These are phyloP conservation scores for Aspergillus pseudoterreus DNA, from an alignment of 2,329 filamentous ascomycete species.

Conservation along the genomic window DNA sequence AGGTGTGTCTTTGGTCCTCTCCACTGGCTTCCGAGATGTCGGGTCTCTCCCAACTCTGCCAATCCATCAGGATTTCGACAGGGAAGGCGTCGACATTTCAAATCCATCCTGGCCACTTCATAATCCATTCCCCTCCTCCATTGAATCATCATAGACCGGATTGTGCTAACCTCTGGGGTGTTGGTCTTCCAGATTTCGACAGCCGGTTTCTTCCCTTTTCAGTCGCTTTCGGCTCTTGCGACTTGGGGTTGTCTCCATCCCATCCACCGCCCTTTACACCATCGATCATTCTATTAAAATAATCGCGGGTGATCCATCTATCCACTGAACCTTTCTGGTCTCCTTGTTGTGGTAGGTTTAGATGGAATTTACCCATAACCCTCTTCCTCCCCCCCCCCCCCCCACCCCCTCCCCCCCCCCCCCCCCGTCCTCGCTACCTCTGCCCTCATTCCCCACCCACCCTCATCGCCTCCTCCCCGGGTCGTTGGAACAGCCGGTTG, in stretches of 20 bases:
- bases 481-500: slow-evolving; percentile 31
- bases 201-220: slow-evolving; percentile 24
- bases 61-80: slow-evolving; percentile 28
- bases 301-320: slow-evolving; percentile 32
- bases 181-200: slow-evolving; percentile 24
- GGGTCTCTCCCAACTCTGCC: slow-evolving; percentile 24
- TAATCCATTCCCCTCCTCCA: slow-evolving; percentile 15
- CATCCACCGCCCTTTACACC: slow-evolving; percentile 25
- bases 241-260: slow-evolving; percentile 26
- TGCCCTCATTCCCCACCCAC: slow-evolving; percentile 7
- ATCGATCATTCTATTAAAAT: slow-evolving; percentile 28
- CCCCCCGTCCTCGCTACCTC: slow-evolving; percentile 13
- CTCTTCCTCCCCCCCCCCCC: slow-evolving; percentile 18
- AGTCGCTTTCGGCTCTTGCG: slow-evolving; percentile 35
- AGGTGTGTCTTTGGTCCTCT: slow-evolving; percentile 32
- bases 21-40: slow-evolving; percentile 33
- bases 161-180: slow-evolving; percentile 24
- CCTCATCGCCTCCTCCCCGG: slow-evolving; percentile 8
- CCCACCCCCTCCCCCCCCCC: slow-evolving; percentile 22
- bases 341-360: slow-evolving; percentile 35
- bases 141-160: slow-evolving; percentile 11
- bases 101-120: slow-evolving; percentile 14
- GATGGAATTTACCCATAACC: slow-evolving; percentile 30
- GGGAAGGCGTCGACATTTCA: slow-evolving; percentile 13
- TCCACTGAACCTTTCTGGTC: slow-evolving; percentile 21